These are phyloP conservation scores for Hericium erinaceus DNA, from an alignment of 768 basidiomycete species.

Conservation along the genomic window DNA sequence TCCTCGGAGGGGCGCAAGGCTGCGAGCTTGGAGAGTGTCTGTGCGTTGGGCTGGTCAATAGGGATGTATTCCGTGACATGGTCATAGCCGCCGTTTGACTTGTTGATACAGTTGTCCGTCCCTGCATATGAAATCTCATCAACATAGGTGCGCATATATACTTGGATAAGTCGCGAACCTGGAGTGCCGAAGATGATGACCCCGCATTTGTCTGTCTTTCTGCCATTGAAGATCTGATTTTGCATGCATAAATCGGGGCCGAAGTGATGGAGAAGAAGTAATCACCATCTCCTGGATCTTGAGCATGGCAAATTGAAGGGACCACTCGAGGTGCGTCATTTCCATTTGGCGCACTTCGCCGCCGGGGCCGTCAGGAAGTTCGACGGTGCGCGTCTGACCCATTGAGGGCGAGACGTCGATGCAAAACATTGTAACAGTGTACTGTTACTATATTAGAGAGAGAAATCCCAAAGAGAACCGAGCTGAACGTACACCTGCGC, in stretches of 20 bases:
- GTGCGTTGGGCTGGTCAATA: constrained; percentile 55
- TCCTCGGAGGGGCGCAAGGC: constrained; percentile 42
- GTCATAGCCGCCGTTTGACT: constrained; percentile 60
- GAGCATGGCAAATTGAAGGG: constrained; percentile 79
- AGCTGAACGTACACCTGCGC: constrained; percentile 58
- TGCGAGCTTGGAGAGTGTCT: constrained; percentile 58
- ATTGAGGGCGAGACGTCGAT: constrained; percentile 85
- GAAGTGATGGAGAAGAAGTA: too few relatives aligned
- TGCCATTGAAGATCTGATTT: constrained; percentile 73
- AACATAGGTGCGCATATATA: not conserved
- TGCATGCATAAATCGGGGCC: not conserved
- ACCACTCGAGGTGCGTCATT: constrained; percentile 74
- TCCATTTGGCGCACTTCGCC: constrained; percentile 43
- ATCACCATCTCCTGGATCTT: constrained; percentile 86
- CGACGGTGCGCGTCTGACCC: constrained; percentile 52
- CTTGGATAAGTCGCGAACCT: constrained; percentile 31
- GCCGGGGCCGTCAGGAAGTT: constrained; percentile 42
- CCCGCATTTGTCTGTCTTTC: constrained; percentile 94
- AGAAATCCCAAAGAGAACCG: constrained; percentile 11
- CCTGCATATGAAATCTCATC: constrained; percentile 26
- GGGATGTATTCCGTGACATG: constrained; percentile 62
- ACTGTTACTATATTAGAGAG: constrained; percentile 31
- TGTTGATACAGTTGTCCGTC: constrained; percentile 57
- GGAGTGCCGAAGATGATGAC: constrained; percentile 82
- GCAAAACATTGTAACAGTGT: constrained; percentile 82